A percentile compares a stretch with the other conserved stretches of the same genome.
phyloP scores from a whole-genome alignment of 345 rosid species.

The Physaria fendleri region DNA sequence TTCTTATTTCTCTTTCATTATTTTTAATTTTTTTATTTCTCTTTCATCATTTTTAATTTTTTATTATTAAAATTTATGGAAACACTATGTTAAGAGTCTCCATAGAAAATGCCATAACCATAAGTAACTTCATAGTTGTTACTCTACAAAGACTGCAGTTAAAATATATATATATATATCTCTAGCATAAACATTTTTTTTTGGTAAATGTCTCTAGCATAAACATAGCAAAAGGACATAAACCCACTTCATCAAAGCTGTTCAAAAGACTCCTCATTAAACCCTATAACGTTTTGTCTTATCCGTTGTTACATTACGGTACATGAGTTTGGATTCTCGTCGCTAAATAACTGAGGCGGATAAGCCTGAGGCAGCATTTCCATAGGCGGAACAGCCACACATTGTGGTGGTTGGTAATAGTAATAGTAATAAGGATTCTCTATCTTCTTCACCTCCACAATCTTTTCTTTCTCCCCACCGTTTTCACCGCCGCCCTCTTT shows the following conservation, averaged over 20 bases:
- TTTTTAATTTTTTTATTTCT: no score
- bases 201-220: no score
- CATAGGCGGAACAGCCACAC: conserved; percentile 41
- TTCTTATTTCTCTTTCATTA: no score
- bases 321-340: conserved; percentile 92
- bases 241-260: conserved; percentile 24
- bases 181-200: no score
- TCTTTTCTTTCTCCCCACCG: conserved; percentile 31
- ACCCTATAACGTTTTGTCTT: conserved; percentile 20
- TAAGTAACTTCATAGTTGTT: no score
- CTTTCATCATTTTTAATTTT: no score
- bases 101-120: no score
- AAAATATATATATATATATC: no score
- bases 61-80: no score
- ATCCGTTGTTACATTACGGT: conserved; percentile 48
- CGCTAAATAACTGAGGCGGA: conserved; percentile 78
- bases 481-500: background rate
- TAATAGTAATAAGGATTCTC: conserved; percentile 43
- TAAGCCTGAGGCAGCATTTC: conserved; percentile 37
- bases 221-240: no score
- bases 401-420: conserved; percentile 42
- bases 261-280: conserved; percentile 22
- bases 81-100: no score
- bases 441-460: conserved; percentile 55
- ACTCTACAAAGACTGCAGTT: background rate